phyloP scores from a whole-genome alignment of 23 red algal genomes.

The Cyanidiococcus yangmingshanensis region DNA sequence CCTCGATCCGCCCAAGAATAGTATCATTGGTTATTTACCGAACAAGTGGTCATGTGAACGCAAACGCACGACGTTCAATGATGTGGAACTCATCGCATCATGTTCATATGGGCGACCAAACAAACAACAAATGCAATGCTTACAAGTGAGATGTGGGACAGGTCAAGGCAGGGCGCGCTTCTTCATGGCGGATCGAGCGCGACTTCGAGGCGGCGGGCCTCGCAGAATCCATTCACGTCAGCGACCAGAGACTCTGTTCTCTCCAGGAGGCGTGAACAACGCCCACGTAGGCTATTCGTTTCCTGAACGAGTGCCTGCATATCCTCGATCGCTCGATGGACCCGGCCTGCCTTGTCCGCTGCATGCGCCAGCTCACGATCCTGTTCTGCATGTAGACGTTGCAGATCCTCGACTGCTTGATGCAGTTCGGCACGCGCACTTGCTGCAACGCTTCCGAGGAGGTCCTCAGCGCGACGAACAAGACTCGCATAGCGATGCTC shows the following conservation, averaged over 20 bases:
- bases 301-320: constrained; percentile 10
- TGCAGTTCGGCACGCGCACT: background rate
- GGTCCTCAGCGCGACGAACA: background rate
- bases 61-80: too few species aligned
- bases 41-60: too few species aligned
- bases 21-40: too few species aligned
- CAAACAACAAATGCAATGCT: too few species aligned
- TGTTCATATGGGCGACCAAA: too few species aligned
- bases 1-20: too few species aligned
- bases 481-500: background rate
- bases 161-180: too few species aligned
- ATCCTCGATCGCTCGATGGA: constrained; percentile 16
- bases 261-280: background rate
- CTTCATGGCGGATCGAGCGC: background rate
- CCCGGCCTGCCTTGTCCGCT: background rate
- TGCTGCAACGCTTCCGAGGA: background rate
- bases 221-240: background rate
- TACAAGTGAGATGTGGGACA: too few species aligned
- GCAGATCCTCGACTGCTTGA: background rate
- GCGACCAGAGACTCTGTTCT: background rate
- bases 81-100: too few species aligned
- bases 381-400: background rate
- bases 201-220: background rate
- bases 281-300: background rate
- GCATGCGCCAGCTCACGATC: background rate